A percentile compares a stretch with the other conserved stretches of the same genome.
Evolutionary conservation across 2,329 filamentous ascomycete species (phyloP).

Genomic region (Fusarium virguliforme): DNA sequence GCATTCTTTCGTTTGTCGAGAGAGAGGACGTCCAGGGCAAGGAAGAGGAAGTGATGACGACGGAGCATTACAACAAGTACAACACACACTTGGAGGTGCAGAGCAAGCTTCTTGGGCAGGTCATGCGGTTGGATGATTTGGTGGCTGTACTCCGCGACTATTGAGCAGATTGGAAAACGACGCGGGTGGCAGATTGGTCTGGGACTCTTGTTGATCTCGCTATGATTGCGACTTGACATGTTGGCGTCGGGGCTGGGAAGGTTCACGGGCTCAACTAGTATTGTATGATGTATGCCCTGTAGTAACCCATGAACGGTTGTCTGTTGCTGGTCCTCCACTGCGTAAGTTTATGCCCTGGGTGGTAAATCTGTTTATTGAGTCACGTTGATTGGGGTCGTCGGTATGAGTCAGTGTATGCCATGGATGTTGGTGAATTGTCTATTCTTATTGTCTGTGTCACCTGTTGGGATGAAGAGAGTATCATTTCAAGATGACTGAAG

Average conservation of each 20-base stretch:
- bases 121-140: constrained; percentile 86
- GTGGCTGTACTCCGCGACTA: constrained; percentile 88
- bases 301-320: constrained; percentile 11
- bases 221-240: constrained; percentile 18
- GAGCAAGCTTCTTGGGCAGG: constrained; percentile 82
- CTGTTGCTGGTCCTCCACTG: neutral
- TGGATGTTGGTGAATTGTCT: no score
- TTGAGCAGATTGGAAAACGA: constrained; percentile 54
- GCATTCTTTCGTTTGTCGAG: constrained; percentile 85
- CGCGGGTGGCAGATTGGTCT: constrained; percentile 8
- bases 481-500: no score
- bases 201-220: constrained; percentile 5
- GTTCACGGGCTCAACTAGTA: constrained; percentile 19
- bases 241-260: constrained; percentile 16
- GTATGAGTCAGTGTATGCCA: neutral
- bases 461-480: no score
- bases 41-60: constrained; percentile 84
- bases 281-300: constrained; percentile 24
- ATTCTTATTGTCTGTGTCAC: no score
- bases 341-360: no score
- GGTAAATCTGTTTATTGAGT: neutral
- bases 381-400: neutral
- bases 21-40: constrained; percentile 88
- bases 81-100: constrained; percentile 74
- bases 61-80: constrained; percentile 79